phyloP scores from a whole-genome alignment of 1,284 basidiomycete species.

The Malassezia pachydermatis region DNA sequence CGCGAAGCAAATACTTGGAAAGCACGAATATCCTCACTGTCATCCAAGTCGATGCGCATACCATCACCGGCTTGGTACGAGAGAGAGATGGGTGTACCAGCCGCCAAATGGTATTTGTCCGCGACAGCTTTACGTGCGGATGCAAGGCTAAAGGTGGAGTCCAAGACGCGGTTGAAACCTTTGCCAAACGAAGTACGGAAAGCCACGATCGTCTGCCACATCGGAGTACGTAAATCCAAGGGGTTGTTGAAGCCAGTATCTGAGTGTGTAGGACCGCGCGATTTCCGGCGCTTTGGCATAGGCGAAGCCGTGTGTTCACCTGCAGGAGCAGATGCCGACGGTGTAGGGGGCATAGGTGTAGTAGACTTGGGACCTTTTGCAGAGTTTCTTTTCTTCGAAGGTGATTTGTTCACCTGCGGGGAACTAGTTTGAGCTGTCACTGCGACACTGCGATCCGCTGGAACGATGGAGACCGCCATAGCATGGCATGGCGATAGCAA shows the following conservation, averaged over 20 bases:
- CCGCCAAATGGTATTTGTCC: conserved; percentile 20
- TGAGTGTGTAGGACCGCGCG: not conserved
- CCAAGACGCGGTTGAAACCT: conserved; percentile 15
- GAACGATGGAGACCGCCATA: no score
- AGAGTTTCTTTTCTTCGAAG: no score
- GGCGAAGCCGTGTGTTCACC: conserved; percentile 1
- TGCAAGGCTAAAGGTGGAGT: conserved; percentile 6
- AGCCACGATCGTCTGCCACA: conserved; percentile 16
- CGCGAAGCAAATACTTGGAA: conserved; percentile 25
- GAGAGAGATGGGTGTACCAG: conserved; percentile 19
- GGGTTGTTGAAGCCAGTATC: not conserved
- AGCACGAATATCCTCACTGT: conserved; percentile 27
- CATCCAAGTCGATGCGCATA: conserved; percentile 25
- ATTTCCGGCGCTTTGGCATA: not conserved
- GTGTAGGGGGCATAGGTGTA: no score
- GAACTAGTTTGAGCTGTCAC: no score
- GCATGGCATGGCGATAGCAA: no score
- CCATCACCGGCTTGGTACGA: conserved; percentile 29
- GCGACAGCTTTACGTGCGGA: conserved; percentile 7
- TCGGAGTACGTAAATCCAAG: not conserved
- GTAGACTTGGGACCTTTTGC: no score
- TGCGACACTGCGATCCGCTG: no score
- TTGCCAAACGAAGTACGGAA: conserved; percentile 14
- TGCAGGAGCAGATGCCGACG: no score
- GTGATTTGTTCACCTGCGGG: no score